These are phyloP conservation scores for Lactifluus subvellereus DNA, from an alignment of 768 basidiomycete species.

Conservation along the genomic window DNA sequence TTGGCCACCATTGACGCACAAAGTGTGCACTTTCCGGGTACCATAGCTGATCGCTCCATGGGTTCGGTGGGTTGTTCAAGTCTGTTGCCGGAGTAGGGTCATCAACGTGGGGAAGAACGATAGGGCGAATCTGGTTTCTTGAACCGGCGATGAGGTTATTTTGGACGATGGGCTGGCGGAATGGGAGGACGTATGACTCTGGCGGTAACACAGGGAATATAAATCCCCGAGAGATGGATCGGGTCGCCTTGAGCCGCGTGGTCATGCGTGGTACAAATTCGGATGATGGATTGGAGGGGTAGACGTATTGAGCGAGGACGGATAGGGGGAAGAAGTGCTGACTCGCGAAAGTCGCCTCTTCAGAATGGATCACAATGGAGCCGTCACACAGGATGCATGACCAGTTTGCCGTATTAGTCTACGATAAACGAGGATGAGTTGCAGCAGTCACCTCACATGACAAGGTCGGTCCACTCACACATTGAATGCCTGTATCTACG, in stretches of 20 bases:
- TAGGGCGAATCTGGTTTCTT: neutral
- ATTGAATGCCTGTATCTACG: conserved; percentile 67
- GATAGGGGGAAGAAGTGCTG: conserved; percentile 63
- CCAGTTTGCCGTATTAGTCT: conserved; percentile 70
- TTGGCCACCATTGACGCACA: conserved; percentile 79
- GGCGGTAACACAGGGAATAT: conserved; percentile 23
- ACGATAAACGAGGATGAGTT: conserved; percentile 2
- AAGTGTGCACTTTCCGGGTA: conserved; percentile 72
- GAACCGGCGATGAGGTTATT: conserved; percentile 1
- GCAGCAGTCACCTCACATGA: neutral
- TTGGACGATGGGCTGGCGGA: conserved; percentile 18
- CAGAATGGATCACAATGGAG: conserved; percentile 69
- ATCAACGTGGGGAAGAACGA: conserved; percentile 1
- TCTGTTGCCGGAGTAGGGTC: conserved; percentile 5
- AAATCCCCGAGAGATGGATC: conserved; percentile 26
- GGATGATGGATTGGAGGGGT: conserved; percentile 19
- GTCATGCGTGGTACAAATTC: conserved; percentile 27
- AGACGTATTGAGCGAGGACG: conserved; percentile 31
- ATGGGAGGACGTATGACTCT: conserved; percentile 16
- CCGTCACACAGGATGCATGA: conserved; percentile 63
- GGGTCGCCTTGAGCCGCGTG: conserved; percentile 24
- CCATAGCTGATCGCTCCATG: conserved; percentile 63
- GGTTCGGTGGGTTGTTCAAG: conserved; percentile 36
- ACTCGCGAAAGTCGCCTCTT: conserved; percentile 57
- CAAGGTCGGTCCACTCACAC: conserved; percentile 43